These are phyloP conservation scores for Fragilaria radians DNA, from an alignment of 108 stramenopile genomes.

Conservation along the genomic window DNA sequence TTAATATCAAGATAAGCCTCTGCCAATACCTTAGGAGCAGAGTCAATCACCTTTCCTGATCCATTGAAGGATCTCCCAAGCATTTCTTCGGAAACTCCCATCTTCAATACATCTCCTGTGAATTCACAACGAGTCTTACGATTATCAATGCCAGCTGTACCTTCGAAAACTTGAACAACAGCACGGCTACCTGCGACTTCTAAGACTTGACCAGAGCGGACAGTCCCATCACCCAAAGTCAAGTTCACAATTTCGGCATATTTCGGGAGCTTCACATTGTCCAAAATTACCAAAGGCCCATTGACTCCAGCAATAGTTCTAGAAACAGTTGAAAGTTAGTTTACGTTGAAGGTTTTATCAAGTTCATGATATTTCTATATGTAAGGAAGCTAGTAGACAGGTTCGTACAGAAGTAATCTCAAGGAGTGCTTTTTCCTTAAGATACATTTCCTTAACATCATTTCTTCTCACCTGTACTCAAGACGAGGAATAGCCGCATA, in stretches of 20 bases:
- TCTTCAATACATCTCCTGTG: constrained; percentile 97
- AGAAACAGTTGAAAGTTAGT: constrained; percentile 3
- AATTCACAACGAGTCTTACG: constrained; percentile 95
- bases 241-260: constrained; percentile 99
- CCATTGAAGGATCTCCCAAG: constrained; percentile 98
- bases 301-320: constrained; percentile 98
- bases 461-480: constrained; percentile 85
- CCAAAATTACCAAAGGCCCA: constrained; percentile 98
- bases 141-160: constrained; percentile 99
- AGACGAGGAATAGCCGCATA: constrained; percentile 84
- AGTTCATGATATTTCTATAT: not conserved
- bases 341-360: not conserved
- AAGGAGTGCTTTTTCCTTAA: too few relatives aligned
- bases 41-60: constrained; percentile 97
- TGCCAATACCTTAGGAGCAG: constrained; percentile 96
- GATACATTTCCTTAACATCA: not conserved
- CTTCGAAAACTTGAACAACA: constrained; percentile 99
- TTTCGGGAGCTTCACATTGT: constrained; percentile 98
- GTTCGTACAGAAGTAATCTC: not conserved
- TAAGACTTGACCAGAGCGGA: constrained; percentile 95
- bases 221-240: constrained; percentile 89
- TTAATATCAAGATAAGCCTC: constrained; percentile 99
- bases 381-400: not conserved
- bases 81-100: constrained; percentile 99
- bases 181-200: constrained; percentile 96